Percentiles rank a stretch among this genome's conserved stretches.
These are phyloP conservation scores for Aegilops umbellulata DNA, from an alignment of 176 grass and related monocot genomes.

Conservation along the genomic window DNA sequence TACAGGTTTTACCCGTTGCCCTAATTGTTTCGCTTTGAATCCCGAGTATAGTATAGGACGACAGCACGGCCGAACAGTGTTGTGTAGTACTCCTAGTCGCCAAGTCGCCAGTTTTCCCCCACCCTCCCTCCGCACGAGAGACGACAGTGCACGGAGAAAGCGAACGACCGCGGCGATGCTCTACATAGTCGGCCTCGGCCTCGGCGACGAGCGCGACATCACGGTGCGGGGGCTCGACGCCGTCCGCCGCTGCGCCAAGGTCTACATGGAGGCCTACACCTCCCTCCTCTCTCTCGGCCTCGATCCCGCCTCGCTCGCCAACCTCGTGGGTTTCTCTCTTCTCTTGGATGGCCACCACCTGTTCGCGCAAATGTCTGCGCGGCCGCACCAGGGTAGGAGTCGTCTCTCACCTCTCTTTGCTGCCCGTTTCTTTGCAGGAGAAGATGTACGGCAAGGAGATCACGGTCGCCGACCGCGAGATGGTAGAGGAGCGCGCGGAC, in stretches of 20 bases:
- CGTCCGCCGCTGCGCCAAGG: conserved; percentile 61
- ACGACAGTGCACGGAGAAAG: background rate
- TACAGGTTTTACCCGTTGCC: too few relatives aligned
- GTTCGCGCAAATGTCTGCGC: conserved; percentile 6
- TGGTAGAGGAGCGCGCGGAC: conserved; percentile 89
- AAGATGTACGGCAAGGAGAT: conserved; percentile 86
- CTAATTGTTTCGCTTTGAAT: too few relatives aligned
- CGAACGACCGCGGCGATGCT: conserved; percentile 44
- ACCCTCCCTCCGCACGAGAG: background rate
- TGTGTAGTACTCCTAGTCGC: background rate
- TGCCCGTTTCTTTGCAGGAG: conserved; percentile 41
- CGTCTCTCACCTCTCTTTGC: conserved; percentile 5
- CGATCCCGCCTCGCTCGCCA: conserved; percentile 65
- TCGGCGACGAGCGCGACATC: conserved; percentile 91
- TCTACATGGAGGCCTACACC: conserved; percentile 96
- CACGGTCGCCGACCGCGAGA: conserved; percentile 78
- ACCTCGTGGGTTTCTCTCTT: conserved; percentile 39
- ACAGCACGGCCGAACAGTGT: background rate
- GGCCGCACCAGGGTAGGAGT: background rate
- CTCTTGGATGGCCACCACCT: background rate
- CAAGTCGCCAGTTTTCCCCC: background rate
- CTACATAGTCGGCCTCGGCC: conserved; percentile 87
- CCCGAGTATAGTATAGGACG: too few relatives aligned
- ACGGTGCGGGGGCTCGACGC: conserved; percentile 81
- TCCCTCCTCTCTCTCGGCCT: conserved; percentile 88